Conservation (phyloP, 257 asterid species). For the Thymus quinquecostatus region DNA sequence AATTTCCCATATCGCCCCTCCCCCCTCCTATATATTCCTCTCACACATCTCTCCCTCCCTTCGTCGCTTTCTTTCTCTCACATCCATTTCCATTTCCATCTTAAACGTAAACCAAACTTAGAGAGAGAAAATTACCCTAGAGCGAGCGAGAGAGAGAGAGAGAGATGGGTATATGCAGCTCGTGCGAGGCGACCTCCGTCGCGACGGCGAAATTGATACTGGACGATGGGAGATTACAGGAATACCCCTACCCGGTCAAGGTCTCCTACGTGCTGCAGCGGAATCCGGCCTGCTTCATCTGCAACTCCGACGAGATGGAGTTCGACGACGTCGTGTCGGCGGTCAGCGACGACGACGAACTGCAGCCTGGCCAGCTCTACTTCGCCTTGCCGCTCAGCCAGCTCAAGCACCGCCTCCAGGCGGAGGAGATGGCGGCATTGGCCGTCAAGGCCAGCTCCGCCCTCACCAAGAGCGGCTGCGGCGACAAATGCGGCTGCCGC, state of each 20-base stretch:
- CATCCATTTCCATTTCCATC: constrained; percentile 1
- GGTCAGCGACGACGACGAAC: constrained; percentile 73
- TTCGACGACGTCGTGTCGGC: constrained; percentile 75
- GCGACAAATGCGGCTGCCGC: constrained; percentile 63
- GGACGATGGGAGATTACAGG: constrained; percentile 79
- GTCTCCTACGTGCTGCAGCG: constrained; percentile 70
- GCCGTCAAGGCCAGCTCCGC: constrained; percentile 96
- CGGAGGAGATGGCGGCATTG: constrained; percentile 98
- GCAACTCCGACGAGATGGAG: constrained; percentile 95
- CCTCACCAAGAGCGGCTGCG: constrained; percentile 50
- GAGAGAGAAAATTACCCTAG: not conserved
- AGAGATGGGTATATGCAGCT: constrained; percentile 81
- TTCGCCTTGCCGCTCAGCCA: constrained; percentile 77
- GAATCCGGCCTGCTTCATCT: constrained; percentile 70
- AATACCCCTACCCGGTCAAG: constrained; percentile 74
- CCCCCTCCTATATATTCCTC: constrained; percentile 21
- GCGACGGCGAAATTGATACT: constrained; percentile 78
- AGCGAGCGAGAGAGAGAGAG: not conserved
- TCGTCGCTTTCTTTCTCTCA: not conserved
- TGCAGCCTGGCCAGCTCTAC: constrained; percentile 82
- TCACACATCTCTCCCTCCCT: not conserved
- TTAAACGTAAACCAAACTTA: not conserved
- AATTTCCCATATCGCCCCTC: constrained; percentile 49
- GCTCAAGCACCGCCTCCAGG: constrained; percentile 60
- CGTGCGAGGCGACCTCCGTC: constrained; percentile 71